Evolutionary conservation across 1,284 basidiomycete genomes (phyloP), one percentile per base, ranked within the genome.

Genomic region (Rhizoctonia solani): DNA sequence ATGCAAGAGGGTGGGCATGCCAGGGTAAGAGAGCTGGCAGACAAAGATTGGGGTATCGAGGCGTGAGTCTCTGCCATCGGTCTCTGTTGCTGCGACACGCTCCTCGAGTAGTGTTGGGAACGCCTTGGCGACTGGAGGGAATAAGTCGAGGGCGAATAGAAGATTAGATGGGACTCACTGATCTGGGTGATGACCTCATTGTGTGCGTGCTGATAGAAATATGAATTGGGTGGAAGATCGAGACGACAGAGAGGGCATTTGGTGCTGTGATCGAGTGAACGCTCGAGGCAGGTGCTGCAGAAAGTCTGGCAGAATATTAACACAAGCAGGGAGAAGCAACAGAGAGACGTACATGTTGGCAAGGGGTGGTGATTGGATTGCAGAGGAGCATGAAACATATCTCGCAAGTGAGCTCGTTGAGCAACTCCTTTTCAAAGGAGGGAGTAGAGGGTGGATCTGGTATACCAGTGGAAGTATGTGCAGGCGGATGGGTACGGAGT

Each of bases 21-120:
- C 88, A 1, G 95, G 95, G 79, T 96, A 98, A 49, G 88, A 87
- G 54, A 97, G 85, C 58, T 92, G 90, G 75, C 89, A 93, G 70
- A 95, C 87, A 73, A 98, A 95, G 71, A 98, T 89, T 52, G 95
- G 93, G 13, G 92, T 95, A 74, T 93, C 87, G 59, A 95, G 82
- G 29, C 88, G 82, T 4, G 86, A 82, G 73, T 92, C 84, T 55
- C 86, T 87, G 75, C 92, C 90, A 73, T 93, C 92, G 54, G 84
- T 82, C 70, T 88, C 86, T 55, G 92, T 83, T 16, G 82, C 78
- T 6, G 80, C 77, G 25, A 82, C 83, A 39, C 92, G 82, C 68
- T 84, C 81, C 4, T 79, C 75, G 72, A 86, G 84, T 30, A 80
- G 78, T 27, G 79, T 79, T 4, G 87, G 84, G 74, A 88, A 90